Conservation (phyloP, 805 yeast species). For the Candida pseudoglaebosa region DNA sequence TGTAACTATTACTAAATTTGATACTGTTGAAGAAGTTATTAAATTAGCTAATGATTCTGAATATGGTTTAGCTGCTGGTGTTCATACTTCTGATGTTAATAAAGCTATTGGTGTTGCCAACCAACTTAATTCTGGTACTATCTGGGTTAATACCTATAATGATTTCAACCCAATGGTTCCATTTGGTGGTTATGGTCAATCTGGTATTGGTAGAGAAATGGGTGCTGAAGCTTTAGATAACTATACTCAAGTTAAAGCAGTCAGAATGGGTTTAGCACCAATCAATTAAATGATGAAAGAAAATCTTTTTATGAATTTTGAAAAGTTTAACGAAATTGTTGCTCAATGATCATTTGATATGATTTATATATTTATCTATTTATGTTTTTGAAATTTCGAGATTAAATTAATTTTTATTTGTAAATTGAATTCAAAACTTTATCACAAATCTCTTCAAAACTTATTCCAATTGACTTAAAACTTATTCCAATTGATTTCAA, state of each 20-base stretch:
- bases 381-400: too few species aligned
- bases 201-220: conserved; percentile 93
- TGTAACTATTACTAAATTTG: conserved; percentile 77
- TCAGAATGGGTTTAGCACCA: conserved; percentile 45
- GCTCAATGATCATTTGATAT: too few species aligned
- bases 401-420: too few species aligned
- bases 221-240: conserved; percentile 83
- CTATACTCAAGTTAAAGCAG: conserved; percentile 85
- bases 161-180: conserved; percentile 86
- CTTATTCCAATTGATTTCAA: too few species aligned
- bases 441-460: too few species aligned
- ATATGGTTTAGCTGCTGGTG: conserved; percentile 89
- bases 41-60: conserved; percentile 71
- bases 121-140: conserved; percentile 79
- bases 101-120: conserved; percentile 73
- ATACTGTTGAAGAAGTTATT: conserved; percentile 77
- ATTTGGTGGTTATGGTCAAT: conserved; percentile 88
- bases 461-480: too few species aligned
- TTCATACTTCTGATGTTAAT: conserved; percentile 73
- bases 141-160: conserved; percentile 89
- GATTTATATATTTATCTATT: too few species aligned
- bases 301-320: too few species aligned
- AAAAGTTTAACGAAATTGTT: too few species aligned
- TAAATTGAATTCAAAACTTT: too few species aligned
- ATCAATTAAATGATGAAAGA: neutral